Base-by-base conservation (phyloP, 2,329 filamentous ascomycete species). In the Ceratocystis alfenasii region DNA sequence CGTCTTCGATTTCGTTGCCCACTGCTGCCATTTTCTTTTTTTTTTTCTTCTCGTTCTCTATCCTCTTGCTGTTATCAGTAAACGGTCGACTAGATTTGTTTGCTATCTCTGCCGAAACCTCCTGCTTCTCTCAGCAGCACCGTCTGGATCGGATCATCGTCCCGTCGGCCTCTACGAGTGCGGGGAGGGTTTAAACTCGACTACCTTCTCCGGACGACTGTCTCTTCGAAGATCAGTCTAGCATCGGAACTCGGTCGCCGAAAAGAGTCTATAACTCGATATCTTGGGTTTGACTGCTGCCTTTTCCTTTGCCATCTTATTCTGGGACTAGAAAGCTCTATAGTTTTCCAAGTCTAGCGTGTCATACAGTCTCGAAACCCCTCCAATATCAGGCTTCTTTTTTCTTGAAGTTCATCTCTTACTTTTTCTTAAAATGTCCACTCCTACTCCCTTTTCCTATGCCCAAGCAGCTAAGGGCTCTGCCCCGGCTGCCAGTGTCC, bases 391-490 rank as follows among this genome's bases (percentile, higher is more conserved):
- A 36, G 55, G 20, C 45, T 46, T 62, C 33, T 46, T 62, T 33
- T 17, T 33, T 62, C 44, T 46, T 20, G 60, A 46, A 30, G 15
- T 62, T 41, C 10, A 30, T 17, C 36, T 22, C 4, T 36, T 45
- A 36, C 53, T 17, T 45, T 57, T 41, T 22, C 12, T 33, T 33
- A 66, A 63, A 68, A 84, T 84, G 82, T 81, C 81, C 69, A 75
- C 76, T 67, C 71, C 83, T 69, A 80, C 84, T 68, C 80, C 84
- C 44, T 96, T 96, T 75, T 96, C 93, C 68, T 97, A 97, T 76
- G 93, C 93, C 72, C 91, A 96, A 81, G 93, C 93, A 73, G 93
- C 93, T 68, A 94, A 94, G 76, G 73, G 83, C n/a, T 63, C 63
- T 33, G 36, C 66, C 41, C 46, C 66, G 46, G 33, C 61, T 36